Evolutionary conservation across 2,329 filamentous ascomycete genomes (phyloP).

Genomic region (Fusarium euwallaceae): DNA sequence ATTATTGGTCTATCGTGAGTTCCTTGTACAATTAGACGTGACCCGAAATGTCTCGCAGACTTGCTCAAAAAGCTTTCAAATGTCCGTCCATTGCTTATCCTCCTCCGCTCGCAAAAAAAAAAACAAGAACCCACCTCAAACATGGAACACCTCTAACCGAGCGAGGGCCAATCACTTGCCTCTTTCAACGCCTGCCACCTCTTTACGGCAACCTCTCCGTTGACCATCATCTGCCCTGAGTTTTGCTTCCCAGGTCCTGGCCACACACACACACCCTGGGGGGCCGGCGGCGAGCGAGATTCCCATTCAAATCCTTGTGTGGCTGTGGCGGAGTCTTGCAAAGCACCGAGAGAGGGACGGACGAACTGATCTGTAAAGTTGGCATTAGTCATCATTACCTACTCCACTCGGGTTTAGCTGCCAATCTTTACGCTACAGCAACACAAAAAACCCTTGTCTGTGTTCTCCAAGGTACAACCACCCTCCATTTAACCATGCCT

Average conservation of each 20-base stretch:
- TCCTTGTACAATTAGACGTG: slow-evolving; percentile 1
- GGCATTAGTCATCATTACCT: slow-evolving; percentile 4
- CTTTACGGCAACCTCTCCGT: slow-evolving; percentile 15
- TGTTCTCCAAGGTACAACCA: not conserved
- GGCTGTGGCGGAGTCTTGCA: slow-evolving; percentile 26
- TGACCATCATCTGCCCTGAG: not conserved
- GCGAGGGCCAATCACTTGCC: slow-evolving; percentile 27
- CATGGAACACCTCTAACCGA: slow-evolving; percentile 2
- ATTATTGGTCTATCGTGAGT: not conserved
- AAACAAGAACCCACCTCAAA: not conserved
- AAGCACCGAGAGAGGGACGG: not conserved
- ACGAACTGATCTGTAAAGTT: not conserved
- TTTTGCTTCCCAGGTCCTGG: not conserved
- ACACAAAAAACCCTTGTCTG: not conserved
- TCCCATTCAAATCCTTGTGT: slow-evolving; percentile 9
- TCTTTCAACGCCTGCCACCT: slow-evolving; percentile 18
- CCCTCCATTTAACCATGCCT: not conserved
- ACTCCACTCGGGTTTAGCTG: not conserved
- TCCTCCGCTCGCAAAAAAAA: not conserved
- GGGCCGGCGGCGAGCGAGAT: not conserved
- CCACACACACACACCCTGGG: not conserved
- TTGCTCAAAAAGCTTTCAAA: not conserved
- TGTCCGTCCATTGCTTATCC: not conserved
- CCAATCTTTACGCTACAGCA: not conserved
- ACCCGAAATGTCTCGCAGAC: not conserved